Evolutionary conservation across 2,329 filamentous ascomycete genomes (phyloP).

Genomic region (Mycogone perniciosa): DNA sequence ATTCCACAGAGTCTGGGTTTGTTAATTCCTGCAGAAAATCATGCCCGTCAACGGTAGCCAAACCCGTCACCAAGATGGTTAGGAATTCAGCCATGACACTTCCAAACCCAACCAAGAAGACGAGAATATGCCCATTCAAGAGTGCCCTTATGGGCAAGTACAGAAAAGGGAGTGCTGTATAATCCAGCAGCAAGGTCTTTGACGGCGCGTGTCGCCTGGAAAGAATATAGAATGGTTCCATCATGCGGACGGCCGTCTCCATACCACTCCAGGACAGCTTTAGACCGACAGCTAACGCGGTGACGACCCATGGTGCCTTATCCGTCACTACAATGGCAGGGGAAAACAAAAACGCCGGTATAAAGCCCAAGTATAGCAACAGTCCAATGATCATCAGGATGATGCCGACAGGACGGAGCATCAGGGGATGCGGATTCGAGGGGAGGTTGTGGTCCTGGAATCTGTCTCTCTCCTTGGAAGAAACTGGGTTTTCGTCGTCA

Average conservation of each 20-base stretch:
- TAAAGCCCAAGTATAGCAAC: slow-evolving; percentile 47
- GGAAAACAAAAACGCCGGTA: slow-evolving; percentile 59
- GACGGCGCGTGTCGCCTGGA: slow-evolving; percentile 59
- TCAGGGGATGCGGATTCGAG: slow-evolving; percentile 61
- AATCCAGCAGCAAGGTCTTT: slow-evolving; percentile 63
- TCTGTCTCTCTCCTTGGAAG: slow-evolving; percentile 37
- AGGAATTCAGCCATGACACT: slow-evolving; percentile 67
- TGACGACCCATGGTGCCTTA: slow-evolving; percentile 59
- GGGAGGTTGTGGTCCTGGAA: slow-evolving; percentile 45
- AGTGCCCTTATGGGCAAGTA: slow-evolving; percentile 57
- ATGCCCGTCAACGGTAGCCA: slow-evolving; percentile 57
- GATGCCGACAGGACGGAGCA: slow-evolving; percentile 55
- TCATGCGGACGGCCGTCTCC: slow-evolving; percentile 64
- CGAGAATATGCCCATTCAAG: slow-evolving; percentile 56
- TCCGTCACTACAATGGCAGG: slow-evolving; percentile 49
- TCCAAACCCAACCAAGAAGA: slow-evolving; percentile 63
- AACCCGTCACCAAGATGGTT: slow-evolving; percentile 60
- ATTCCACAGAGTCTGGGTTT: neutral
- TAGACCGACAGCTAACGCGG: slow-evolving; percentile 57
- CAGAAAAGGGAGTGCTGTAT: slow-evolving; percentile 64
- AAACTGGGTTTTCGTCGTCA: slow-evolving; percentile 44
- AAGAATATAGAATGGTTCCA: slow-evolving; percentile 69
- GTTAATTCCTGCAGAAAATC: slow-evolving; percentile 42
- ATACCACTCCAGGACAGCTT: slow-evolving; percentile 64
- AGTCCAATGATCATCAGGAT: slow-evolving; percentile 56